phyloP scores from a whole-genome alignment of 208 protist species.

The Leishmania lainsoni region DNA sequence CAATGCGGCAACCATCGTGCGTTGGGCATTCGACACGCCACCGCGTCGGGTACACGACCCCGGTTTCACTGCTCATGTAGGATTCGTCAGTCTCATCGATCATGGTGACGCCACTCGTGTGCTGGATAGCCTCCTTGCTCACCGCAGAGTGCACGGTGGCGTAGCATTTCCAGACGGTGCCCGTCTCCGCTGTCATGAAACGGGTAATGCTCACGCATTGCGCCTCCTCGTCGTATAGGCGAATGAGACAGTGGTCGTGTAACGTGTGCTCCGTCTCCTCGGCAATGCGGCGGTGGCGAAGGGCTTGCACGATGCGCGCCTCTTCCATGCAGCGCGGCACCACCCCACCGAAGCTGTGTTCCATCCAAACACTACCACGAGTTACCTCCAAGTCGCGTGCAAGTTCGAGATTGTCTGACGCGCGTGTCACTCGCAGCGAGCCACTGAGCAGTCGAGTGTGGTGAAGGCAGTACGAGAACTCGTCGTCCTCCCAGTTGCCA shows the following conservation, averaged over 20 bases:
- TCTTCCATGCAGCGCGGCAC: constrained; percentile 47
- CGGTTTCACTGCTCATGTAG: constrained; percentile 45
- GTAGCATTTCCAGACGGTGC: constrained; percentile 13
- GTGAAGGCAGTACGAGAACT: constrained; percentile 51
- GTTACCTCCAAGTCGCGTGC: constrained; percentile 35
- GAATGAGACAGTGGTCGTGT: constrained; percentile 48
- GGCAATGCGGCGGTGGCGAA: constrained; percentile 27
- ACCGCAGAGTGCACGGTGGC: constrained; percentile 37
- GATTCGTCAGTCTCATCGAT: constrained; percentile 20
- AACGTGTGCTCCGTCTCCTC: constrained; percentile 30
- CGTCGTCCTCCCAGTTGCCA: constrained; percentile 54
- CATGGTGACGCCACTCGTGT: constrained; percentile 31
- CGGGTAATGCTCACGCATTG: constrained; percentile 40
- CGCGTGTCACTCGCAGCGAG: constrained; percentile 42
- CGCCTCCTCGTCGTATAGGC: constrained; percentile 46
- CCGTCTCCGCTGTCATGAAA: constrained; percentile 17
- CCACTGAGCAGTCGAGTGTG: constrained; percentile 41
- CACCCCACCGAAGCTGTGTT: constrained; percentile 60
- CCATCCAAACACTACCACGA: constrained; percentile 49
- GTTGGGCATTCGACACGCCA: constrained; percentile 42
- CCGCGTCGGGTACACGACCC: constrained; percentile 41
- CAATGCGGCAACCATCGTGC: constrained; percentile 27
- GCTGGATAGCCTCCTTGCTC: constrained; percentile 34
- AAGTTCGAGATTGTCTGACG: constrained; percentile 51
- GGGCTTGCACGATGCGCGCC: constrained; percentile 30